These are phyloP conservation scores for Hypomyces rosellus DNA, from an alignment of 2,329 filamentous ascomycete species.

Conservation along the genomic window DNA sequence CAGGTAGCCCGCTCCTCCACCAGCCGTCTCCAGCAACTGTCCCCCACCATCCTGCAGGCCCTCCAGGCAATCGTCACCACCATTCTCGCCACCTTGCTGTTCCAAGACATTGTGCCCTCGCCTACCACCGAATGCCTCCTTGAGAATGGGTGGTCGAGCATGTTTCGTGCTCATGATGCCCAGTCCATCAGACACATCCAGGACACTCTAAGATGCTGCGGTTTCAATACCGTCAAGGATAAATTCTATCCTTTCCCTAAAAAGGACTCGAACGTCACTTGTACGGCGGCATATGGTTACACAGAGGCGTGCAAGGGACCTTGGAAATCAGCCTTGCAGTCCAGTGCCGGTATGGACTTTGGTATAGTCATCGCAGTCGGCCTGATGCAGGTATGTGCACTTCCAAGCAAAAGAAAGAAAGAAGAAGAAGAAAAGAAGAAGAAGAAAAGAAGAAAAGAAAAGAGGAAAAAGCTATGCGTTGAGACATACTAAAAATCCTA, in stretches of 20 bases:
- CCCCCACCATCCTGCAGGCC: conserved; percentile 32
- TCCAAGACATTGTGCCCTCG: conserved; percentile 29
- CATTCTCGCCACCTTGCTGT: conserved; percentile 39
- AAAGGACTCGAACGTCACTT: conserved; percentile 26
- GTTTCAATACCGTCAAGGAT: conserved; percentile 51
- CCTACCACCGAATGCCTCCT: conserved; percentile 43
- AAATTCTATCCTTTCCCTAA: conserved; percentile 56
- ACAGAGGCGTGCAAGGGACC: conserved; percentile 41
- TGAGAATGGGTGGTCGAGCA: conserved; percentile 46
- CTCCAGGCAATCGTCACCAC: conserved; percentile 37
- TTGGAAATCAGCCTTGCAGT: conserved; percentile 52
- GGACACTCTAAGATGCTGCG: conserved; percentile 61
- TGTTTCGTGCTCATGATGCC: conserved; percentile 48
- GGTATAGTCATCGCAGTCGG: conserved; percentile 47
- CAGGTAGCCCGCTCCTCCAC: conserved; percentile 18
- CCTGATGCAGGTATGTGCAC: conserved; percentile 46
- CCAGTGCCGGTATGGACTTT: conserved; percentile 48
- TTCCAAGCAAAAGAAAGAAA: no score
- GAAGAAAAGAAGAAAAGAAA: no score
- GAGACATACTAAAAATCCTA: neutral
- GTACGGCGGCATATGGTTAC: conserved; percentile 41
- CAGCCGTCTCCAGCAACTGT: conserved; percentile 17
- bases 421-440: no score
- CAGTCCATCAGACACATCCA: conserved; percentile 53
- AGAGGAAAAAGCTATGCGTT: neutral